Evolutionary conservation across 2,329 filamentous ascomycete genomes (phyloP).

Genomic region (Cladosporium austrohemisphaericum): DNA sequence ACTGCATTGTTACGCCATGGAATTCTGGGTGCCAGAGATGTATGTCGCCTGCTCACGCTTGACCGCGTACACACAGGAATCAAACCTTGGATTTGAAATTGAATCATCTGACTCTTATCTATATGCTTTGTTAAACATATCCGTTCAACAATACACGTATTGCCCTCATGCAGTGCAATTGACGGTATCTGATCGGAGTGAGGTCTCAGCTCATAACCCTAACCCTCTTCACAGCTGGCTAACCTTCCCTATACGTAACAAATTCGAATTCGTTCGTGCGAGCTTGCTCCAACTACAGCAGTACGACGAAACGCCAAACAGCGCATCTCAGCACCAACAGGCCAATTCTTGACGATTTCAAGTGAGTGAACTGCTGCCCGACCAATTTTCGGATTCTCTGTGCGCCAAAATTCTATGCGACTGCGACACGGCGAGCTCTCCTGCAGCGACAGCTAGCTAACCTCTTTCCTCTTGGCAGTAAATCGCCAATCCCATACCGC

Average conservation of each 20-base stretch:
- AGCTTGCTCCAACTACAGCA: slow-evolving; percentile 12
- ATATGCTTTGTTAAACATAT: too few species aligned
- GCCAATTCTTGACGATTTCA: slow-evolving; percentile 19
- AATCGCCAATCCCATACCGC: slow-evolving; percentile 2
- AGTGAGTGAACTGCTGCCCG: slow-evolving; percentile 1
- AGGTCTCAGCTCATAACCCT: too few species aligned
- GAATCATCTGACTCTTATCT: too few species aligned
- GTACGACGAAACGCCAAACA: slow-evolving; percentile 21
- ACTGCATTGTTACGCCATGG: too few species aligned
- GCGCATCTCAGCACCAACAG: slow-evolving; percentile 15
- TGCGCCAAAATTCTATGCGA: slow-evolving; percentile 2
- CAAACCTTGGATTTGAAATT: too few species aligned
- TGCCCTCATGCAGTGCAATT: too few species aligned
- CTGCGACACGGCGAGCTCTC: not conserved
- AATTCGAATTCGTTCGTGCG: not conserved
- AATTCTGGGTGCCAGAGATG: too few species aligned
- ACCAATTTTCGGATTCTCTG: not conserved
- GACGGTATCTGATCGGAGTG: too few species aligned
- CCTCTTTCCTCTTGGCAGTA: slow-evolving; percentile 3
- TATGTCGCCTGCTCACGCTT: too few species aligned
- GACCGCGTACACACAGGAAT: too few species aligned
- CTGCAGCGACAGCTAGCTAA: slow-evolving; percentile 5
- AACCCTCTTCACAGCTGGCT: too few species aligned
- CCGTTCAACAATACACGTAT: too few species aligned
- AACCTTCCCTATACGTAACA: not conserved